Percentiles rank a stretch among this genome's conserved stretches.
Conservation (phyloP, 768 basidiomycete genomes). For the Cystofilobasidium capitatum region DNA sequence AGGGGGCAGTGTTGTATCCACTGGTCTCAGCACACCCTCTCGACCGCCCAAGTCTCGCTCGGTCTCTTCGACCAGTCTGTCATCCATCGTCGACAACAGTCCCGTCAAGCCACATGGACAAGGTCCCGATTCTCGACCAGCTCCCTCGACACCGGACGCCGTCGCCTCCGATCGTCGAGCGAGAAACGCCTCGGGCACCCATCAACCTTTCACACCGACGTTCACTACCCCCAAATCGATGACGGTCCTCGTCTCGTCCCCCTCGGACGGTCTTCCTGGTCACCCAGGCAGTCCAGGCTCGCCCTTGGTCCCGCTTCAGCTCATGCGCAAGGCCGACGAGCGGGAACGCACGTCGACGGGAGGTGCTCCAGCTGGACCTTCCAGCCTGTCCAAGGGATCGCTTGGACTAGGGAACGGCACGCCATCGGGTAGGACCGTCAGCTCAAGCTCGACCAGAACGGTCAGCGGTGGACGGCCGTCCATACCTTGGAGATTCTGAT, state of each 20-base stretch:
- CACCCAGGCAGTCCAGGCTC: background rate
- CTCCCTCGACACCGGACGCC: background rate
- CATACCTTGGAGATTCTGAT: background rate
- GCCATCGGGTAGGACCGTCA: background rate
- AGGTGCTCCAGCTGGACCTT: too few species aligned
- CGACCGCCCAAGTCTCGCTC: background rate
- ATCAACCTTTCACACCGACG: constrained; percentile 5
- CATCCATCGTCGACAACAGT: background rate
- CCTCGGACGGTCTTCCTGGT: background rate
- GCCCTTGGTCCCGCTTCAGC: constrained; percentile 14
- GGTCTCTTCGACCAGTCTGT: background rate
- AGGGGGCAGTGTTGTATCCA: background rate
- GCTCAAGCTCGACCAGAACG: background rate
- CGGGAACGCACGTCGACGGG: background rate
- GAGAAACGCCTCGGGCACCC: background rate
- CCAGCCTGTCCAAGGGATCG: too few species aligned
- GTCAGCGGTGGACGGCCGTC: background rate
- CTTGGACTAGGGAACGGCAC: background rate
- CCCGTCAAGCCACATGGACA: too few species aligned
- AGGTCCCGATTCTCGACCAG: too few species aligned
- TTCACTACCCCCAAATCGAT: constrained; percentile 5
- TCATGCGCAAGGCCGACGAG: constrained; percentile 17
- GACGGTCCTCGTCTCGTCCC: background rate
- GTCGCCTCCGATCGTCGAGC: background rate
- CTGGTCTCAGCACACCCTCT: background rate